A percentile compares a stretch with the other conserved stretches of the same genome.
Evolutionary conservation across 257 asterid genomes (phyloP).

Genomic region (Rehmannia glutinosa): DNA sequence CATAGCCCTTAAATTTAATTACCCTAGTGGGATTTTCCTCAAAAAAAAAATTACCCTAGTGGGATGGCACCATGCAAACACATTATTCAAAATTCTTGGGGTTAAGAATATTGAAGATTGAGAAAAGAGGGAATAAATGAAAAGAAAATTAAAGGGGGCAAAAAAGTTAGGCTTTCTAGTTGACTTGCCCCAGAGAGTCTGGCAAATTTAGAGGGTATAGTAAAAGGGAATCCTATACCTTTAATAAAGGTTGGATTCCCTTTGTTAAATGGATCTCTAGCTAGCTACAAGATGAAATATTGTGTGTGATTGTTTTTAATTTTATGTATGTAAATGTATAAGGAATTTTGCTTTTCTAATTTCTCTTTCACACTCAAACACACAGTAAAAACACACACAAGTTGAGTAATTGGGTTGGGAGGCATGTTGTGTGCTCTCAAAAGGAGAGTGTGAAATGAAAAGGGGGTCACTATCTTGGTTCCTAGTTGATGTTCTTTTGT

Average conservation of each 20-base stretch:
- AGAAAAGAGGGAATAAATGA: slow-evolving; percentile 34
- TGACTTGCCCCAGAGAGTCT: slow-evolving; percentile 82
- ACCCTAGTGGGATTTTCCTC: slow-evolving; percentile 22
- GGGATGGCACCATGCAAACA: slow-evolving; percentile 25
- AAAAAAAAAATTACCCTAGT: slow-evolving; percentile 13
- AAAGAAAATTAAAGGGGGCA: slow-evolving; percentile 20
- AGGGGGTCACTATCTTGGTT: slow-evolving; percentile 69
- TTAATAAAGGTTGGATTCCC: slow-evolving; percentile 36
- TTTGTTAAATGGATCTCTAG: slow-evolving; percentile 32
- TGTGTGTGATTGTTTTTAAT: too few relatives aligned
- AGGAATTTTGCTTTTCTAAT: not conserved
- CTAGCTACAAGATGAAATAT: slow-evolving; percentile 5
- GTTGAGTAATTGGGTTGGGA: slow-evolving; percentile 19
- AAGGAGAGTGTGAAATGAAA: slow-evolving; percentile 64
- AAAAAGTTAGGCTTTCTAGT: slow-evolving; percentile 56
- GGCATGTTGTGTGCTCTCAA: slow-evolving; percentile 57
- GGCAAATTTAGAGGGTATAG: slow-evolving; percentile 43
- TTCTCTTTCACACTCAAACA: slow-evolving; percentile 10
- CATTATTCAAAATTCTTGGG: slow-evolving; percentile 8
- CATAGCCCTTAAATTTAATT: too few relatives aligned
- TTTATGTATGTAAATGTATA: not conserved
- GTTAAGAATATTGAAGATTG: slow-evolving; percentile 19
- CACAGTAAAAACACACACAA: slow-evolving; percentile 19
- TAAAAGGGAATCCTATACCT: slow-evolving; percentile 68
- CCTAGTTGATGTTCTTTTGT: slow-evolving; percentile 70